Conservation (phyloP, 305 asterid species). For the Fraxinus baroniana region DNA sequence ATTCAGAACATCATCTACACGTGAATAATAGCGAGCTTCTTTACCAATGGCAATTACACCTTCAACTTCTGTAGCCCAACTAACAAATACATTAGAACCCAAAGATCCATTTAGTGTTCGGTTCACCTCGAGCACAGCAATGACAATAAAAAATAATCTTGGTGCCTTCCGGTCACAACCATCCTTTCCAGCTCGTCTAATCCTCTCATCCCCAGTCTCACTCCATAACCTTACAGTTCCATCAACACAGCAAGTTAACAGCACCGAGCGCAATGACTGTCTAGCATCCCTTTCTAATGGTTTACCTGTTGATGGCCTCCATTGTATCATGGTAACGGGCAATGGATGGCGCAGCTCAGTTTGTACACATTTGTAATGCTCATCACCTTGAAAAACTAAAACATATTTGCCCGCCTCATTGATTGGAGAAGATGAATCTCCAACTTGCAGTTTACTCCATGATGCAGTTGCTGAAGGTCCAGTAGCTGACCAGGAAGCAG, state of each 20-base stretch:
- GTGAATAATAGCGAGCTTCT: slow-evolving; percentile 46
- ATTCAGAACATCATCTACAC: slow-evolving; percentile 50
- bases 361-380: slow-evolving; percentile 39
- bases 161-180: slow-evolving; percentile 50
- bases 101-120: slow-evolving; percentile 59
- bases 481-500: slow-evolving; percentile 71
- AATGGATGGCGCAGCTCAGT: slow-evolving; percentile 73
- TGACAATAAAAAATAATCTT: slow-evolving; percentile 57
- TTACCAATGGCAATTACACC: slow-evolving; percentile 45
- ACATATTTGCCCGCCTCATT: slow-evolving; percentile 52
- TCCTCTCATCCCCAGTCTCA: slow-evolving; percentile 82
- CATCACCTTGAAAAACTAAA: slow-evolving; percentile 60
- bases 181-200: slow-evolving; percentile 65
- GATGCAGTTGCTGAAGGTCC: slow-evolving; percentile 87
- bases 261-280: slow-evolving; percentile 52
- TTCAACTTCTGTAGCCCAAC: slow-evolving; percentile 79
- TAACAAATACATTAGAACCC: slow-evolving; percentile 62
- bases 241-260: slow-evolving; percentile 84
- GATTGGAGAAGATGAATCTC: slow-evolving; percentile 34
- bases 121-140: slow-evolving; percentile 79
- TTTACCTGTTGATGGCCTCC: slow-evolving; percentile 82
- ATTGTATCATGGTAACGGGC: slow-evolving; percentile 82
- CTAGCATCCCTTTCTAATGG: slow-evolving; percentile 47
- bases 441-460: slow-evolving; percentile 35
- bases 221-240: slow-evolving; percentile 95